Evolutionary conservation across 495 filamentous ascomycete species (phyloP), one percentile per base, ranked within the genome.

Genomic region (Neurospora intermedia): DNA sequence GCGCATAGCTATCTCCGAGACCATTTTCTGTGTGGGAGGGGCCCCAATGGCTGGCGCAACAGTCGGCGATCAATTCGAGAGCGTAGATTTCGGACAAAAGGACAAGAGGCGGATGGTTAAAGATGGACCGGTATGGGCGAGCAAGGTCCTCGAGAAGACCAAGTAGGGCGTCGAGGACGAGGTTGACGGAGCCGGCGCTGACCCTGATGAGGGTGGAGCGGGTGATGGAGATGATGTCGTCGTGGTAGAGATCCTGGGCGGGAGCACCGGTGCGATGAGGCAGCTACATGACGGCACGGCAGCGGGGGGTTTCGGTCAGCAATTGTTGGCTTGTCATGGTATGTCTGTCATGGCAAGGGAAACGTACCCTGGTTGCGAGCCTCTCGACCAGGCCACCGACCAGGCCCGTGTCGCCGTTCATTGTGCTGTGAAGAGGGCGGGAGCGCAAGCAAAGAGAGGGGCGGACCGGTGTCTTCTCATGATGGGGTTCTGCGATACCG

Each of bases 331-430:
- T 11, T 40, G 72, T 45, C 46, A 74, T 8, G 27, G 20, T 31
- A 31, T 31, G 27, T 15, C 43, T 54, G 40, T 40, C 2, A 48
- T 27, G 69, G 71, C 43, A 43, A 71, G 40, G 38, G 62, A 40
- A 43, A 78, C 78, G 76, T 86, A 90, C 89, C 84, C 88, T 85
- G 75, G 88, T 87, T 66, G 85, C 86, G 73, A 91, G 84, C 80
- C 89, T 85, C 81, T 90, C 89, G 77, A 91, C 86, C 76, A 91
- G 82, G 78, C 87, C 87, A 81, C 87, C 84, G 74, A 91, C 88
- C 79, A 90, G 81, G 80, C 84, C 87, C 71, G 84, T 85, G 82
- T 90, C 89, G 78, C 86, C 85, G 80, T 87, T 89, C 88, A 91
- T 90, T 77, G 77, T 79, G 46, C 73, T 74, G 76, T 74, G 76